Evolutionary conservation across 768 basidiomycete genomes (phyloP).

Genomic region (Sporobolomyces roseus): DNA sequence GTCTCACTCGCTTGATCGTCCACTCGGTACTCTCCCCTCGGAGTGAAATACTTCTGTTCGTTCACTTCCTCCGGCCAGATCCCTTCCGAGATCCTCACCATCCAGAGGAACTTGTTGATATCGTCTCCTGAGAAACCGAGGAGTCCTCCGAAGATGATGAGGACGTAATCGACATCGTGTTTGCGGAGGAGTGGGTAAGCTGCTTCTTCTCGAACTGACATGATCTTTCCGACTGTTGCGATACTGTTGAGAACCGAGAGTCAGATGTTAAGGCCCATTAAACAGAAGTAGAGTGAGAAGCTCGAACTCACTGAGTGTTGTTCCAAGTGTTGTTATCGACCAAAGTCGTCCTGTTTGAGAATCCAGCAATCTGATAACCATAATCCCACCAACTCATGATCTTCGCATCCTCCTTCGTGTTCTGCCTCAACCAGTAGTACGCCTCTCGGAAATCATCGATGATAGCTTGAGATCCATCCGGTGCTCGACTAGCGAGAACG

Average conservation of each 20-base stretch:
- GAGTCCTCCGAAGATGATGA: slow-evolving; percentile 94
- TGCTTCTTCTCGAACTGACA: slow-evolving; percentile 88
- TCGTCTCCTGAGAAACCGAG: slow-evolving; percentile 97
- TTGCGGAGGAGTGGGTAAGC: slow-evolving; percentile 95
- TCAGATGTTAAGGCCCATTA: background rate
- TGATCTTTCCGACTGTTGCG: slow-evolving; percentile 97
- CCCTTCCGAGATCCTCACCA: slow-evolving; percentile 49
- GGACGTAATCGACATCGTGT: slow-evolving; percentile 95
- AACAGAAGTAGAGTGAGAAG: background rate
- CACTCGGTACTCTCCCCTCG: slow-evolving; percentile 85
- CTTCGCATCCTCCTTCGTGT: slow-evolving; percentile 84
- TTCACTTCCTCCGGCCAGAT: slow-evolving; percentile 81
- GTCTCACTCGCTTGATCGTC: slow-evolving; percentile 76
- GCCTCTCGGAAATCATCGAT: slow-evolving; percentile 99
- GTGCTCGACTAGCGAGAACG: slow-evolving; percentile 71
- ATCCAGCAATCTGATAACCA: slow-evolving; percentile 97
- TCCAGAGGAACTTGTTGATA: slow-evolving; percentile 93
- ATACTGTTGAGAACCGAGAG: slow-evolving; percentile 55
- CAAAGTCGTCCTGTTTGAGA: slow-evolving; percentile 92
- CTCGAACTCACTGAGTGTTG: slow-evolving; percentile 67
- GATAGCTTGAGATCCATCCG: slow-evolving; percentile 84
- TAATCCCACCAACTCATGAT: slow-evolving; percentile 99
- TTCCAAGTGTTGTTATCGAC: slow-evolving; percentile 99
- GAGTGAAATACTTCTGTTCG: slow-evolving; percentile 89
- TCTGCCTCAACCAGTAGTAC: slow-evolving; percentile 96